phyloP scores from a whole-genome alignment of 2,329 filamentous ascomycete species.

The Exophiala viscosa region DNA sequence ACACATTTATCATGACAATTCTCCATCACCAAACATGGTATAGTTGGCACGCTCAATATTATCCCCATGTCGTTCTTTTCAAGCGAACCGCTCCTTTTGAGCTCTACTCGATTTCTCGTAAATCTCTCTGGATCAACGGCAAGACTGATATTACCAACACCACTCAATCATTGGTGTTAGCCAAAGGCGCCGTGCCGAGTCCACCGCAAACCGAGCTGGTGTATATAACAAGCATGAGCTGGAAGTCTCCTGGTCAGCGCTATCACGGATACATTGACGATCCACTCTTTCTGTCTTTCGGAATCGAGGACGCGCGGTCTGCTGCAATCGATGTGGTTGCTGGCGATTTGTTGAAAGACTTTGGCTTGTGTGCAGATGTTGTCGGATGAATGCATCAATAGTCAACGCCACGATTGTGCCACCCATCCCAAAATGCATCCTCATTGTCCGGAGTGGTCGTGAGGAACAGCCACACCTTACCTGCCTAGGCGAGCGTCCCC shows the following conservation, averaged over 20 bases:
- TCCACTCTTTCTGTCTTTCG: conserved; percentile 53
- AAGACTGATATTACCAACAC: conserved; percentile 31
- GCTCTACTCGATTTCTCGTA: conserved; percentile 20
- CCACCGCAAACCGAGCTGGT: conserved; percentile 50
- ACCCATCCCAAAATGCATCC: too few relatives aligned
- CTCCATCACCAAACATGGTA: conserved; percentile 54
- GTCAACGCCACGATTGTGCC: too few relatives aligned
- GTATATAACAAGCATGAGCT: conserved; percentile 56
- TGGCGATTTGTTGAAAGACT: conserved; percentile 45
- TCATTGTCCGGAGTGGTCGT: too few relatives aligned
- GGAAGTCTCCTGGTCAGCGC: conserved; percentile 45
- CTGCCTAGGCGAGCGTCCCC: too few relatives aligned
- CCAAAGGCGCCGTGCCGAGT: conserved; percentile 22
- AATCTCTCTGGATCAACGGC: conserved; percentile 55
- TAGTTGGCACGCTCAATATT: conserved; percentile 38
- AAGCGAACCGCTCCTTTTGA: conserved; percentile 14
- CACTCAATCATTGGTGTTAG: conserved; percentile 11
- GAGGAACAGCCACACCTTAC: too few relatives aligned
- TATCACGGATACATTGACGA: conserved; percentile 59
- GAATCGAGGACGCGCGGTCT: conserved; percentile 50
- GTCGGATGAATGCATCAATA: too few relatives aligned
- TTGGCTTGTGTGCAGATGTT: conserved; percentile 35
- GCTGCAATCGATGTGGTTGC: conserved; percentile 52
- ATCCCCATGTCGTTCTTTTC: conserved; percentile 24
- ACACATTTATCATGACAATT: conserved; percentile 55